A percentile compares a stretch with the other conserved stretches of the same genome.
These are phyloP conservation scores for Trametes cingulata DNA, from an alignment of 768 basidiomycete genomes.

Conservation along the genomic window DNA sequence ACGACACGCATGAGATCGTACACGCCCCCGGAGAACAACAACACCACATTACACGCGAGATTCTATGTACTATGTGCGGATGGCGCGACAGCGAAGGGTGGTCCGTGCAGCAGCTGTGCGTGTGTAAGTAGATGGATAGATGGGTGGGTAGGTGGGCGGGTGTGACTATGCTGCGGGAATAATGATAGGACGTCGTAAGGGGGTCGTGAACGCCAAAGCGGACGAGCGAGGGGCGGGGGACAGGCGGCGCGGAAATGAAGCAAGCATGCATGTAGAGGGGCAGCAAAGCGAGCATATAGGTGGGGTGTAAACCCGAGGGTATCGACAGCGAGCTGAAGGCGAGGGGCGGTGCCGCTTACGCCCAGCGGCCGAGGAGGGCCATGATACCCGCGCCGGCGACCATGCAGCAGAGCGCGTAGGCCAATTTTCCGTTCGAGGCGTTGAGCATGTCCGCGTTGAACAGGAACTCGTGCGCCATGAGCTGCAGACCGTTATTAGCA, in stretches of 20 bases:
- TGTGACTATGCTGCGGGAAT: background rate
- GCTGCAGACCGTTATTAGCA: constrained; percentile 38
- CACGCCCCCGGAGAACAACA: constrained; percentile 14
- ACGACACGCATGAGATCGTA: constrained; percentile 2
- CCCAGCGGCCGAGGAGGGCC: constrained; percentile 90
- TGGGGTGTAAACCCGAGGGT: too few species aligned
- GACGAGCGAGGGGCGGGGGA: background rate
- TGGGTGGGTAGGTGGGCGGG: background rate
- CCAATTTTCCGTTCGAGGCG: constrained; percentile 62
- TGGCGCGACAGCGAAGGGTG: background rate
- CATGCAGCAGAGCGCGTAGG: constrained; percentile 78
- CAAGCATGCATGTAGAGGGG: background rate
- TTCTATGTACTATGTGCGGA: constrained; percentile 13
- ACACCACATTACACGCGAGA: constrained; percentile 14
- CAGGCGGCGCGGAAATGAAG: too few species aligned
- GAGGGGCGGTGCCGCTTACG: constrained; percentile 40
- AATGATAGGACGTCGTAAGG: constrained; percentile 8
- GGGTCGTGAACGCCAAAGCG: background rate
- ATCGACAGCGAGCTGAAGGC: too few species aligned
- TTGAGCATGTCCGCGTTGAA: constrained; percentile 86
- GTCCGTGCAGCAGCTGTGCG: background rate
- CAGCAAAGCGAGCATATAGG: too few species aligned
- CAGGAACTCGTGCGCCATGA: constrained; percentile 93
- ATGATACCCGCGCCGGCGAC: constrained; percentile 83
- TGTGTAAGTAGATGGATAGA: background rate